A percentile compares a stretch with the other conserved stretches of the same genome.
These are phyloP conservation scores for Naganishia onofrii DNA, from an alignment of 768 basidiomycete genomes.

Conservation along the genomic window DNA sequence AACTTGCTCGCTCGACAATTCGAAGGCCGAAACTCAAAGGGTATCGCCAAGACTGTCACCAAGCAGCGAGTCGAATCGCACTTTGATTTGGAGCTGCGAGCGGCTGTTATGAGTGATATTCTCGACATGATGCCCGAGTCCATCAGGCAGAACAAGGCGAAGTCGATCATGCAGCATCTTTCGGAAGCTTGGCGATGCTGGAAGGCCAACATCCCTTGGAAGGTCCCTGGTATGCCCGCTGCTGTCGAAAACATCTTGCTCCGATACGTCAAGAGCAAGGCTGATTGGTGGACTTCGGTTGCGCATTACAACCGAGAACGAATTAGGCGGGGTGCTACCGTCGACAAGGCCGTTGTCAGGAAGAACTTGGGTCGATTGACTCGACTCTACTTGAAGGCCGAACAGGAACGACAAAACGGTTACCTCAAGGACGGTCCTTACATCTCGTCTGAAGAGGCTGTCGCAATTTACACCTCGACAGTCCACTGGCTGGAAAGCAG, in stretches of 20 bases:
- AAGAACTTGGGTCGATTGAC: constrained; percentile 98
- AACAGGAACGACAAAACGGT: constrained; percentile 96
- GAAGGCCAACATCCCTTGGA: constrained; percentile 83
- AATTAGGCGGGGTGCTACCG: constrained; percentile 71
- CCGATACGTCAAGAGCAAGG: constrained; percentile 98
- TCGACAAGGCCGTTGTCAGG: constrained; percentile 88
- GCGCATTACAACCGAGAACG: constrained; percentile 98
- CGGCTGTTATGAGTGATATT: constrained; percentile 99
- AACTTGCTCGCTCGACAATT: constrained; percentile 97
- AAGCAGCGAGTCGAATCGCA: constrained; percentile 99
- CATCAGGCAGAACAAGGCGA: constrained; percentile 90
- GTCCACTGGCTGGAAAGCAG: constrained; percentile 88
- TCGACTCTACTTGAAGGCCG: constrained; percentile 94
- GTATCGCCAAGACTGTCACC: constrained; percentile 94
- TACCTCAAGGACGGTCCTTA: constrained; percentile 99
- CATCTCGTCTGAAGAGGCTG: constrained; percentile 96
- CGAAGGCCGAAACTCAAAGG: constrained; percentile 89
- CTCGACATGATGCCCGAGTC: constrained; percentile 99
- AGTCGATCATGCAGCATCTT: constrained; percentile 95
- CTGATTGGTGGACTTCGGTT: constrained; percentile 98
- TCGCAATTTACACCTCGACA: constrained; percentile 96
- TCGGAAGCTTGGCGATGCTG: constrained; percentile 96
- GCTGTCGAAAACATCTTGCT: constrained; percentile 99
- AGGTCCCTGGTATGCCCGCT: constrained; percentile 97
- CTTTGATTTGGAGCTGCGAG: constrained; percentile 93